Conservation (phyloP, 2,329 filamentous ascomycete species). For the Clarireedia sp. region DNA sequence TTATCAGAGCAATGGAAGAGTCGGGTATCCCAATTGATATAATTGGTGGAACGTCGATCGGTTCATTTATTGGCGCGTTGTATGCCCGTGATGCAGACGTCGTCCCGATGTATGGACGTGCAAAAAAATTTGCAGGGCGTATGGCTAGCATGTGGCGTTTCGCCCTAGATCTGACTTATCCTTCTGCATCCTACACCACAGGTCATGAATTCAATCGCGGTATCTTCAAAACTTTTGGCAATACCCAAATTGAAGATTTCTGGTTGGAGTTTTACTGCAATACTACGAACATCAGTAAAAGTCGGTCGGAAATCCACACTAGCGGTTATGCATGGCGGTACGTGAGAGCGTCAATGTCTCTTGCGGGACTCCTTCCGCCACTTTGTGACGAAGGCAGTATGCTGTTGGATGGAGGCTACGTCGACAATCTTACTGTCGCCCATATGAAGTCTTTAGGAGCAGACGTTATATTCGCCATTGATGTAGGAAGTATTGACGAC, state of each 20-base stretch:
- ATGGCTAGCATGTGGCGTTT: conserved; percentile 99
- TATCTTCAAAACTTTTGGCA: conserved; percentile 97
- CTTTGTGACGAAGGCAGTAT: conserved; percentile 96
- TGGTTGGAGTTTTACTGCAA: conserved; percentile 99
- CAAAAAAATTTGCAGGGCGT: conserved; percentile 95
- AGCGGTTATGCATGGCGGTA: conserved; percentile 98
- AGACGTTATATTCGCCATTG: conserved; percentile 89
- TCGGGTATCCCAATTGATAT: conserved; percentile 94
- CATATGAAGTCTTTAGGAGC: conserved; percentile 95
- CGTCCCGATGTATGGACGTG: conserved; percentile 91
- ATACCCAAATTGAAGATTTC: conserved; percentile 96
- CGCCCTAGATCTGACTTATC: conserved; percentile 90
- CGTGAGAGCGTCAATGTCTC: conserved; percentile 90
- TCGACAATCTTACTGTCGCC: conserved; percentile 92
- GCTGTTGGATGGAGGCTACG: conserved; percentile 91
- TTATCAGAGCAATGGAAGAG: conserved; percentile 92
- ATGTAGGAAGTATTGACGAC: conserved; percentile 89
- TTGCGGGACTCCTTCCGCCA: conserved; percentile 85
- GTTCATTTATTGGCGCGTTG: conserved; percentile 86
- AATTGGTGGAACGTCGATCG: conserved; percentile 91
- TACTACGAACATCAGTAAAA: conserved; percentile 97
- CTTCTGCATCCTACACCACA: conserved; percentile 92
- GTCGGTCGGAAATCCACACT: conserved; percentile 83
- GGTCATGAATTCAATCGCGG: conserved; percentile 98
- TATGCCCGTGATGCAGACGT: conserved; percentile 96